Percentiles rank a stretch among this genome's conserved stretches.
Evolutionary conservation across 225 moss, liverwort and hornwort species (phyloP).

Genomic region (Sphagnum contortum): DNA sequence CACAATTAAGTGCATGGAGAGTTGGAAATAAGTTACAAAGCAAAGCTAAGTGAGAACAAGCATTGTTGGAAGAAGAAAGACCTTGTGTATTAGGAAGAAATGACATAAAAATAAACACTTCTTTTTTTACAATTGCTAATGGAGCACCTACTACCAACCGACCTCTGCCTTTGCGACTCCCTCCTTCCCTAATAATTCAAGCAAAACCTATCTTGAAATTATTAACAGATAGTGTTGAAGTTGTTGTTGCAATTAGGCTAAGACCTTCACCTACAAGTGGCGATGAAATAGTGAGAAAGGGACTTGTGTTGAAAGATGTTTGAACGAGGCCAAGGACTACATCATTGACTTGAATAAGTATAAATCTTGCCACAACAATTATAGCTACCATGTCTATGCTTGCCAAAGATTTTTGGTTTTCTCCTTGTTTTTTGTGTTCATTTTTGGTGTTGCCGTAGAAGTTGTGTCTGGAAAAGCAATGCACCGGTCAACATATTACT

Average conservation of each 20-base stretch:
- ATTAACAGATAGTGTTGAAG: constrained; percentile 4
- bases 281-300: constrained; percentile 27
- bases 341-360: constrained; percentile 18
- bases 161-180: constrained; percentile 20
- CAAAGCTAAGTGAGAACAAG: constrained; percentile 39
- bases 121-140: constrained; percentile 5
- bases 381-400: constrained; percentile 37
- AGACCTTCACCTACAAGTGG: constrained; percentile 6
- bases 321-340: constrained; percentile 51
- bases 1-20: constrained; percentile 41
- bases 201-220: constrained; percentile 38
- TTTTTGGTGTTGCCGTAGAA: too few relatives aligned
- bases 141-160: constrained; percentile 3
- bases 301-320: constrained; percentile 57
- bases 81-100: background rate
- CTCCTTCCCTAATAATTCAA: constrained; percentile 16
- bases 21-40: constrained; percentile 42
- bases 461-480: too few relatives aligned
- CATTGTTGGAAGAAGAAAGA: constrained; percentile 14
- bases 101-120: constrained; percentile 35
- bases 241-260: constrained; percentile 9
- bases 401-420: constrained; percentile 66
- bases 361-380: constrained; percentile 25
- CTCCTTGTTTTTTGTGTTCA: too few relatives aligned
- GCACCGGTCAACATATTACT: too few relatives aligned